phyloP scores from a whole-genome alignment of 2,329 filamentous ascomycete genomes.

The Neofusicoccum umdonicola region DNA sequence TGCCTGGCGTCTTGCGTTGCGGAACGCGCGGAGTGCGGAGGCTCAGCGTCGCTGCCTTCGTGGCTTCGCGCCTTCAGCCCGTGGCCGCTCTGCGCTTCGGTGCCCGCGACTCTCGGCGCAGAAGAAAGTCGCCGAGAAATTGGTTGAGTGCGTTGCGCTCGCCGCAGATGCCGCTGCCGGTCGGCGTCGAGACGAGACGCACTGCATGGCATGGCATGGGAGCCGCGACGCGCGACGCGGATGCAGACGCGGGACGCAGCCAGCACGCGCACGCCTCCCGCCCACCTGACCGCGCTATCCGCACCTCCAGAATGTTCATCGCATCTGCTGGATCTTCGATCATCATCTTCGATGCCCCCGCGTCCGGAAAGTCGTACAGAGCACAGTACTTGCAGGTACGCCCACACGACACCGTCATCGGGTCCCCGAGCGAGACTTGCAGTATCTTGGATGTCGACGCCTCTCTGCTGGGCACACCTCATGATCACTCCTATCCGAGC shows the following conservation, averaged over 20 bases:
- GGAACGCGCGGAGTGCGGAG: slow-evolving; percentile 6
- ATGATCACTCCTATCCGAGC: neutral
- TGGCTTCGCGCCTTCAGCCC: neutral
- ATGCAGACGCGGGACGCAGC: neutral
- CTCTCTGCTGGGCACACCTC: neutral
- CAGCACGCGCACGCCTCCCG: neutral
- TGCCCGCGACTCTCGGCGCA: neutral
- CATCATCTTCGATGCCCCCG: neutral
- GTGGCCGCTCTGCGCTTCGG: neutral
- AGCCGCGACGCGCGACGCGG: neutral
- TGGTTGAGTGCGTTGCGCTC: neutral
- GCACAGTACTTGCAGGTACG: neutral
- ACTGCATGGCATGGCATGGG: neutral
- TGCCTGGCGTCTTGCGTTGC: neutral
- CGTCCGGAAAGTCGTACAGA: neutral
- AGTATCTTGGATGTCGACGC: neutral
- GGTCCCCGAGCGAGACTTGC: neutral
- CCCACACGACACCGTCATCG: neutral
- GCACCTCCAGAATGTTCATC: neutral
- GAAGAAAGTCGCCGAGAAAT: neutral
- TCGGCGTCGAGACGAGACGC: neutral
- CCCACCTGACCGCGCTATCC: neutral
- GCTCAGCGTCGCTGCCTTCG: neutral
- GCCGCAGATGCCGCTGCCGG: neutral
- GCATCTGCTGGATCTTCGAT: neutral